Evolutionary conservation across 2,329 filamentous ascomycete genomes (phyloP).

Genomic region (Cladosporium sp.): DNA sequence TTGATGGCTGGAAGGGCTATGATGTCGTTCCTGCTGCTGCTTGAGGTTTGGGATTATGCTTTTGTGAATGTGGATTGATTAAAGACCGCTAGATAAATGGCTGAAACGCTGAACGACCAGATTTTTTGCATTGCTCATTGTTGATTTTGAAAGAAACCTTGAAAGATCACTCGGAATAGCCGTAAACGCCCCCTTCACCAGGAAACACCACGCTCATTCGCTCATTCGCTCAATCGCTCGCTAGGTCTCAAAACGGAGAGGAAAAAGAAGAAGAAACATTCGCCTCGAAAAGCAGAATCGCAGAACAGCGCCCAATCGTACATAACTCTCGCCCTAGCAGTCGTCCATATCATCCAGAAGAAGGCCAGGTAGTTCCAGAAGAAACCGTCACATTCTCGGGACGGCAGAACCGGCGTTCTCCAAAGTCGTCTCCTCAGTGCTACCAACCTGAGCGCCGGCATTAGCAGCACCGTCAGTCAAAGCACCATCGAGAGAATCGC

Average conservation of each 20-base stretch:
- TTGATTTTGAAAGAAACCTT: not conserved
- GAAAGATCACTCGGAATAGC: too few species aligned
- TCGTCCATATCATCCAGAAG: too few species aligned
- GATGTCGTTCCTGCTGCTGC: slow-evolving; percentile 18
- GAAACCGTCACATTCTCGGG: slow-evolving; percentile 7
- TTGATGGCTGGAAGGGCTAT: slow-evolving; percentile 33
- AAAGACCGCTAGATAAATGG: too few species aligned
- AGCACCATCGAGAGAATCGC: slow-evolving; percentile 17
- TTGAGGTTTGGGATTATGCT: not conserved
- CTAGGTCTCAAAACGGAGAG: not conserved
- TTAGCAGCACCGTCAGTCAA: slow-evolving; percentile 18
- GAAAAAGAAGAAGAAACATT: not conserved
- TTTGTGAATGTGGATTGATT: too few species aligned
- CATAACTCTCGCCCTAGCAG: too few species aligned
- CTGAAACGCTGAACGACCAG: not conserved
- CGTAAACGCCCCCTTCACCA: not conserved
- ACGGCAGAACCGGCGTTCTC: slow-evolving; percentile 16
- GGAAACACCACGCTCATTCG: not conserved
- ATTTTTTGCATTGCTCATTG: not conserved
- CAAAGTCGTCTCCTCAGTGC: slow-evolving; percentile 16
- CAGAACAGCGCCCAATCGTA: too few species aligned
- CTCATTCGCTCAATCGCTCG: not conserved
- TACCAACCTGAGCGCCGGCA: slow-evolving; percentile 16
- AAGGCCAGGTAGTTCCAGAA: too few species aligned
- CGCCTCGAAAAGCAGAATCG: too few species aligned